Percentiles rank a stretch among this genome's conserved stretches.
Conservation (phyloP, 306 rosid species). For the Cucumis hystrix region DNA sequence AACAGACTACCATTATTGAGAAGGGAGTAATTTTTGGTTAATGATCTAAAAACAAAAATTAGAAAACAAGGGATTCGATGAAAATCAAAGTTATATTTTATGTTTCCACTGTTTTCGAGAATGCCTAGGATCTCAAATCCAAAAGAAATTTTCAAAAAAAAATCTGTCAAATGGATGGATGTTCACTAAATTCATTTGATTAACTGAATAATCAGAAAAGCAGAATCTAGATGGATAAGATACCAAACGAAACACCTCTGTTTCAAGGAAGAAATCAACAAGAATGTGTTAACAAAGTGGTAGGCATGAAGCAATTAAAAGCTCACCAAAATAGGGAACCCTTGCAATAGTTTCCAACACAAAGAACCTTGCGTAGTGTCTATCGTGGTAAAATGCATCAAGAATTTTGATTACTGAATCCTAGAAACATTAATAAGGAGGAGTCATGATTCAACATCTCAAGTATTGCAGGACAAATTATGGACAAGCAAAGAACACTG, state of each 20-base stretch:
- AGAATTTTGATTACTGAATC: constrained; percentile 78
- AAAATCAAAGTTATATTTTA: no score
- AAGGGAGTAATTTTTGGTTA: not conserved
- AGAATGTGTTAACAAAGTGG: not conserved
- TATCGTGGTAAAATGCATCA: constrained; percentile 59
- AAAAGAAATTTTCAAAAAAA: no score
- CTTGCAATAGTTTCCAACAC: constrained; percentile 96
- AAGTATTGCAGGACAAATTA: not conserved
- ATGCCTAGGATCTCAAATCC: no score
- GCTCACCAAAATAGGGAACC: constrained; percentile 93
- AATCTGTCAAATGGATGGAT: no score
- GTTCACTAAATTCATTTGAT: no score
- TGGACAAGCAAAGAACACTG: not conserved
- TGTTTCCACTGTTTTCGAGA: no score
- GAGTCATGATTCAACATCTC: not conserved
- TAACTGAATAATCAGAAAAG: no score
- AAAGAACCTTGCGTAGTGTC: constrained; percentile 82
- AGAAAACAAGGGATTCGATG: no score
- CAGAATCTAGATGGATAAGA: no score
- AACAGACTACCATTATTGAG: not conserved
- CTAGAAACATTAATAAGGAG: constrained; percentile 32
- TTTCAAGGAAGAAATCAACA: not conserved
- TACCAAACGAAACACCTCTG: not conserved
- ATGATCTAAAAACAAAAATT: no score
- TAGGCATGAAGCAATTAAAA: not conserved